A percentile compares a stretch with the other conserved stretches of the same genome.
These are phyloP conservation scores for Phtheirospermum japonicum DNA, from an alignment of 257 asterid genomes.

Conservation along the genomic window DNA sequence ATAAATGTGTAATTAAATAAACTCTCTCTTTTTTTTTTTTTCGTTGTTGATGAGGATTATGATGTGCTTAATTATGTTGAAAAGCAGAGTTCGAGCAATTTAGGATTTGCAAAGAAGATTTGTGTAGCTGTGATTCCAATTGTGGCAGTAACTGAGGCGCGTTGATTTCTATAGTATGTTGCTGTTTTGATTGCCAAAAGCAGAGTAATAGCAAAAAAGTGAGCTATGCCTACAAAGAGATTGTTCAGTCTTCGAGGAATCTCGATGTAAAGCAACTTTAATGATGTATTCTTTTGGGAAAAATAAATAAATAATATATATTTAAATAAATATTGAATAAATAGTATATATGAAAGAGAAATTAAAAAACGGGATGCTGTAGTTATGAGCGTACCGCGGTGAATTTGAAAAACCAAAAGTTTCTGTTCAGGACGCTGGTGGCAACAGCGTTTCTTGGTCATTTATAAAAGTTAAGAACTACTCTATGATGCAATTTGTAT, in stretches of 20 bases:
- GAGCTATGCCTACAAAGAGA: constrained; percentile 33
- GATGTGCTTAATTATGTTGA: constrained; percentile 17
- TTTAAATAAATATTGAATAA: no score
- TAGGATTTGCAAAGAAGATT: constrained; percentile 48
- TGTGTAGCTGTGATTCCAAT: constrained; percentile 56
- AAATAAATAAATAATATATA: no score
- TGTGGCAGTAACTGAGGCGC: constrained; percentile 48
- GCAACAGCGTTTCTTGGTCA: no score
- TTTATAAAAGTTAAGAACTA: no score
- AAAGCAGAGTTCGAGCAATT: constrained; percentile 41
- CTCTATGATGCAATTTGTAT: no score
- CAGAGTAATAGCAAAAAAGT: constrained; percentile 22
- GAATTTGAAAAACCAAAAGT: no score
- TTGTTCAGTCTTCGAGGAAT: constrained; percentile 53
- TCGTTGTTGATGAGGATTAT: no score
- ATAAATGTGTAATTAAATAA: neutral
- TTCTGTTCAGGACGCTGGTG: no score
- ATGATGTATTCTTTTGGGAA: neutral
- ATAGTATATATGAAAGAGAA: no score
- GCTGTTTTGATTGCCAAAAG: constrained; percentile 47
- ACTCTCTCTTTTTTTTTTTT: neutral
- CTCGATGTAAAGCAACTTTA: constrained; percentile 46
- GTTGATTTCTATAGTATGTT: constrained; percentile 39
- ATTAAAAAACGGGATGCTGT: no score
- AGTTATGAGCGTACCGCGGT: no score